Evolutionary conservation across 176 grass and related monocot species (phyloP), one percentile per base, ranked within the genome.

Genomic region (Oryza australiensis): DNA sequence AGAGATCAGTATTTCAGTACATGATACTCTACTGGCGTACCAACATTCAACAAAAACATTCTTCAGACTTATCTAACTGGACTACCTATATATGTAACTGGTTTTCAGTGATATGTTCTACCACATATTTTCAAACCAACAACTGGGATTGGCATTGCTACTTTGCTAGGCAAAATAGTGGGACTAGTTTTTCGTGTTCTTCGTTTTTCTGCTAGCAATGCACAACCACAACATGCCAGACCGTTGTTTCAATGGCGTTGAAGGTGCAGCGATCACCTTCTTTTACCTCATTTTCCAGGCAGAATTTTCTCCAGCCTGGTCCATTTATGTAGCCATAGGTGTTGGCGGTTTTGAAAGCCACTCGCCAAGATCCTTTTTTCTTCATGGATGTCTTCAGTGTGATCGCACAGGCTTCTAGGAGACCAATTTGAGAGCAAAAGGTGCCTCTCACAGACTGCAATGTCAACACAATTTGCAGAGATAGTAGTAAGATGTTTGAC

Each of bases 291-390:
- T 75, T 85, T n/a, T 85, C 82, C 13, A 2, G 51, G 51, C 76
- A 89, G 80, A 89, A 85, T 41, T 30, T 84, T 38, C 38, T 62
- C 62, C 70, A 88, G 11, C 48, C 62, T 48, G 38, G 23, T 29
- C 76, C 75, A 0, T 0, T 40, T 80, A 84, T 28, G 87, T 14
- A 80, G 62, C 87, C 76, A 9, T 70, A 70, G 29, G 9, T 75
- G 76, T 26, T 80, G 18, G 63, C 40, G 0, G 26, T 70, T 5
- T 75, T 80, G 35, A 88, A 84, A 3, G 23, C 43, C 62, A 84
- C 75, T 0, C 8, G 14, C 87, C 81, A 88, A 62, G 76, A 84
- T 69, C 62, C 68, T 69, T 4, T 23, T 3, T 67, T 68, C 0
- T 15, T 27, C 81, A 55, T 59, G 2, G 7, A 74, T 26, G 12